Evolutionary conservation across 83 land plant species (phyloP).

Genomic region (Picea abies): DNA sequence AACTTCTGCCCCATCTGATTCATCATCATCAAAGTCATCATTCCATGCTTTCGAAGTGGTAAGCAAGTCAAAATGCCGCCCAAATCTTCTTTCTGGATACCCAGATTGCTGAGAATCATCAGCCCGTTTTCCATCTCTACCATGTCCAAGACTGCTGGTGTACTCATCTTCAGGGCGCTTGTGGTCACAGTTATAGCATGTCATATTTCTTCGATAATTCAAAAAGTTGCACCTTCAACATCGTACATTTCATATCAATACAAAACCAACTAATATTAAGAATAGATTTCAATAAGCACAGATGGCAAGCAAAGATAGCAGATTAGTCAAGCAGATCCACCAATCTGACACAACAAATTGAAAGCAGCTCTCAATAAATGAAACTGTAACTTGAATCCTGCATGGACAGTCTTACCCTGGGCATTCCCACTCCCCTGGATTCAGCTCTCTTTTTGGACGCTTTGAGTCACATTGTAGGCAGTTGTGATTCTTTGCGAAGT

Average conservation of each 20-base stretch:
- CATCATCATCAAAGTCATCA: constrained; percentile 72
- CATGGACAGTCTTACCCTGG: constrained; percentile 20
- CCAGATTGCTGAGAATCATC: constrained; percentile 10
- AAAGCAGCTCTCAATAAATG: neutral
- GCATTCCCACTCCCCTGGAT: constrained; percentile 48
- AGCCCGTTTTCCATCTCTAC: constrained; percentile 6
- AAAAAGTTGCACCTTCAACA: constrained; percentile 31
- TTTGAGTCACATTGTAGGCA: constrained; percentile 70
- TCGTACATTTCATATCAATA: neutral
- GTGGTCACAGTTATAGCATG: constrained; percentile 31
- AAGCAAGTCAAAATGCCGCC: constrained; percentile 19
- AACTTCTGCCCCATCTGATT: constrained; percentile 81
- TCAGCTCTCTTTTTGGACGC: constrained; percentile 44
- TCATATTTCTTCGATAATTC: constrained; percentile 29
- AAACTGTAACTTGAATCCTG: constrained; percentile 3
- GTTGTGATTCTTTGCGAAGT: constrained; percentile 72
- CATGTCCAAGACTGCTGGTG: constrained; percentile 26
- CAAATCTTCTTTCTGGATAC: constrained; percentile 23
- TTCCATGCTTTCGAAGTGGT: constrained; percentile 63
- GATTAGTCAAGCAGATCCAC: neutral
- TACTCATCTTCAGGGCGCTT: constrained; percentile 15
- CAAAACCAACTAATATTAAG: neutral
- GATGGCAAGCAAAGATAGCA: neutral
- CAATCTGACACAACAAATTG: neutral
- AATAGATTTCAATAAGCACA: neutral